Base-by-base conservation (phyloP, 352 stramenopile species). In the Phytophthora agathidicida region DNA sequence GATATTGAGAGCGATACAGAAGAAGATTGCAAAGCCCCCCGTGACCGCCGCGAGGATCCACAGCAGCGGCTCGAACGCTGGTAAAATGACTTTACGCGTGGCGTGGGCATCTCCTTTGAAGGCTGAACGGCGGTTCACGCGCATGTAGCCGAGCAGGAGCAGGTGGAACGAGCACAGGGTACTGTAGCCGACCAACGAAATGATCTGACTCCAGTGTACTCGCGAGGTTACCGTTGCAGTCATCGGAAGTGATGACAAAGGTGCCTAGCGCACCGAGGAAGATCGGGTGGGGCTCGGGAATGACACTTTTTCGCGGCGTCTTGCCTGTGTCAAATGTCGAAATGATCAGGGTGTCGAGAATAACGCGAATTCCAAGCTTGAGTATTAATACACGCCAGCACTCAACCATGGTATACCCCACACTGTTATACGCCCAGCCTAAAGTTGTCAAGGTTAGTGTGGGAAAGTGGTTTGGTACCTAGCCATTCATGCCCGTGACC, bases 51-150 rank as follows among this genome's bases (percentile, higher is more conserved):
- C 60, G 14, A 88, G 61, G 16, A 85, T 71, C 72, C 73, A 84
- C 4, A 89, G 59, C 11, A 89, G 38, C 3, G 77, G 75, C 32
- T 89, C 79, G 30, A 83, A 89, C 7, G 77, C 72, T 11, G 79
- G 79, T 5, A 89, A 32, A 24, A 89, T 74, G 10, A 86, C 60
- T 63, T 86, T 82, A 13, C 66, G 65, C 1, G 73, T 53, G 10
- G 78, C 76, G 35, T 63, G 46, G 32, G 41, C 55, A 43, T 80
- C 57, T 3, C 78, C 76, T 45, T 66, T 70, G 42, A 84, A 81
- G 16, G 75, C 75, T 7, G 62, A 68, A 26, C 56, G 54, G 23
- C 75, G 70, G 5, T 77, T 75, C 45, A 68, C 52, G 3, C 74
- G 75, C 38, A 88, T 45, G 46, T 88, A 84, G 1, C 31, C 16